Conservation (phyloP, 2,329 filamentous ascomycete species). For the Xylariaceae sp. region DNA sequence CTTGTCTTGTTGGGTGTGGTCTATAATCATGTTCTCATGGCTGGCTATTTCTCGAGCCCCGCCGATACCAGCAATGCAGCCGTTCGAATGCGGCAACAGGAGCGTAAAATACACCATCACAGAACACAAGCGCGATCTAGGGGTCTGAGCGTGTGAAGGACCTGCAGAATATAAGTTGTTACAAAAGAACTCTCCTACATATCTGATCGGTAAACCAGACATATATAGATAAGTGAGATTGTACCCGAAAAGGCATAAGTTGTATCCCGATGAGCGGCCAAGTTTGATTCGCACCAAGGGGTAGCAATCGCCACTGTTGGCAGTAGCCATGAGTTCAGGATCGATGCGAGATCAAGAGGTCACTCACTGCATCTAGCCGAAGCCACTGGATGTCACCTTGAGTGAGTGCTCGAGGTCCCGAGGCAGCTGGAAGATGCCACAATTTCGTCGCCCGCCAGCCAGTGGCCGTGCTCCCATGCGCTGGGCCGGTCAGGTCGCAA, state of each 20-base stretch:
- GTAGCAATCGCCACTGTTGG: no score
- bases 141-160: no score
- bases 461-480: background rate
- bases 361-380: conserved; percentile 5
- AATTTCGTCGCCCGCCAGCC: background rate
- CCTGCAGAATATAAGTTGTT: no score
- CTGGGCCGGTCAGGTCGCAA: conserved; percentile 8
- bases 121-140: no score
- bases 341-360: conserved; percentile 20
- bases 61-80: background rate
- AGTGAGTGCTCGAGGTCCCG: background rate
- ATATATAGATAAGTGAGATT: no score
- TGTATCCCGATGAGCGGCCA: background rate
- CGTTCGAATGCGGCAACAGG: conserved; percentile 3
- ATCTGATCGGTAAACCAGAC: no score
- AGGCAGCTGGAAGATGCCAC: background rate
- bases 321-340: conserved; percentile 9
- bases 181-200: no score
- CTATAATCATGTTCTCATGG: conserved; percentile 5
- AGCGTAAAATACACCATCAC: no score
- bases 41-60: background rate
- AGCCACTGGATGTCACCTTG: conserved; percentile 1
- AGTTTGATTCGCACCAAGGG: background rate
- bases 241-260: no score
- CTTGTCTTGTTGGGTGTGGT: conserved; percentile 3